Percentiles rank a stretch among this genome's conserved stretches.
Conservation (phyloP, 2,329 filamentous ascomycete genomes). For the Pseudogymnoascus sp. region DNA sequence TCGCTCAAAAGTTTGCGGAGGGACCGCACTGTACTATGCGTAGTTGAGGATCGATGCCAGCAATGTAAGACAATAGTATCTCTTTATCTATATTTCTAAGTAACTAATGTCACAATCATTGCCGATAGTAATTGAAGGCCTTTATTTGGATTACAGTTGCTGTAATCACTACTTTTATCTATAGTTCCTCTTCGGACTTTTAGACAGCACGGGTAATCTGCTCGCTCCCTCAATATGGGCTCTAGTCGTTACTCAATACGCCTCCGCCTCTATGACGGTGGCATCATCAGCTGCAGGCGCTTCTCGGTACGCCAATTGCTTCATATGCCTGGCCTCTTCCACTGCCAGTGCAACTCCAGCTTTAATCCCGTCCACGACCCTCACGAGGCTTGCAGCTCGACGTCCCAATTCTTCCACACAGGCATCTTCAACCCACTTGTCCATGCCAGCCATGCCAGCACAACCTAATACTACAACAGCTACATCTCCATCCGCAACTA, state of each 20-base stretch:
- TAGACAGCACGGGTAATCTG: not conserved
- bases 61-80: too few relatives aligned
- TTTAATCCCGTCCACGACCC: constrained; percentile 72
- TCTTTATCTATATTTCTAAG: too few relatives aligned
- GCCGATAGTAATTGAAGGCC: too few relatives aligned
- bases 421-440: constrained; percentile 63
- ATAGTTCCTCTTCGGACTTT: too few relatives aligned
- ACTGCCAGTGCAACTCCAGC: constrained; percentile 43
- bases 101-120: too few relatives aligned
- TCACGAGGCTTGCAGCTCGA: constrained; percentile 47
- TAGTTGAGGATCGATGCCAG: too few relatives aligned
- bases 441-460: constrained; percentile 83
- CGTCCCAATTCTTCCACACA: constrained; percentile 56
- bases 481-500: constrained; percentile 51
- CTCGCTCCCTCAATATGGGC: not conserved
- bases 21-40: too few relatives aligned
- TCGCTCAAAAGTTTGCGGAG: too few relatives aligned
- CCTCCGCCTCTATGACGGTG: not conserved
- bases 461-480: constrained; percentile 75
- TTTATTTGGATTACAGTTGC: too few relatives aligned
- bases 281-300: not conserved
- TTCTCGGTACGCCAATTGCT: not conserved
- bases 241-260: not conserved
- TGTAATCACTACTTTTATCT: too few relatives aligned
- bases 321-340: not conserved